Conservation (phyloP, 208 protist species). For the Crithidia mellificae region DNA sequence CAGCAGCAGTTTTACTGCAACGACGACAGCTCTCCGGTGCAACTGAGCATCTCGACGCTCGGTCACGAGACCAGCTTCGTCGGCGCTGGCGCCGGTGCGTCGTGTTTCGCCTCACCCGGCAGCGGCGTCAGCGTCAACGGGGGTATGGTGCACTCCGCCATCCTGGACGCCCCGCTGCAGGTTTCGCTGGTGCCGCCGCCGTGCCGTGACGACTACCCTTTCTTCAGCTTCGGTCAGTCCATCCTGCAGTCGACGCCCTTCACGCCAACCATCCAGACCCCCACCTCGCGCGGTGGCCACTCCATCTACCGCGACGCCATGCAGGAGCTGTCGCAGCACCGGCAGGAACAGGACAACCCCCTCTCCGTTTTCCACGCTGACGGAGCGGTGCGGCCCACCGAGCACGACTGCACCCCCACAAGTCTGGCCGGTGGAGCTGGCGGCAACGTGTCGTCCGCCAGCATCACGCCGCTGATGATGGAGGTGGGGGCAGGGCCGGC, state of each 20-base stretch:
- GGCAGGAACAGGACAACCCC: conserved; percentile 25
- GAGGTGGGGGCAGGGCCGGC: neutral
- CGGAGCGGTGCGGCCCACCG: neutral
- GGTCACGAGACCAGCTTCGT: conserved; percentile 23
- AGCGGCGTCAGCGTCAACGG: too few relatives aligned
- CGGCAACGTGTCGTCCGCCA: neutral
- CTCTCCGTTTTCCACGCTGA: conserved; percentile 7
- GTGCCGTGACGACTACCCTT: conserved; percentile 10
- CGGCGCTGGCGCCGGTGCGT: neutral
- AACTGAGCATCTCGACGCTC: conserved; percentile 26
- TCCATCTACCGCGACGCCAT: conserved; percentile 34
- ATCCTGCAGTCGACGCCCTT: conserved; percentile 28
- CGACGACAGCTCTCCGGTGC: conserved; percentile 21
- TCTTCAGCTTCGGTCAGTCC: conserved; percentile 32
- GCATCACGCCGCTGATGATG: conserved; percentile 6
- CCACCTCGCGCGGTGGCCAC: conserved; percentile 14
- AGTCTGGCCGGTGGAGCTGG: neutral
- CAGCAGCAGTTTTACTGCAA: conserved; percentile 7
- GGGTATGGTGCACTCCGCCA: conserved; percentile 22
- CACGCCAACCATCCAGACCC: conserved; percentile 15
- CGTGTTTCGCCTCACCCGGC: conserved; percentile 7
- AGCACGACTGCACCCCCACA: neutral
- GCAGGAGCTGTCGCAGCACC: conserved; percentile 22
- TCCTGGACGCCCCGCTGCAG: conserved; percentile 39
- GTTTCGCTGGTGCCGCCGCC: conserved; percentile 28